These are phyloP conservation scores for Endoconidiophora polonica DNA, from an alignment of 2,329 filamentous ascomycete species.

Conservation along the genomic window DNA sequence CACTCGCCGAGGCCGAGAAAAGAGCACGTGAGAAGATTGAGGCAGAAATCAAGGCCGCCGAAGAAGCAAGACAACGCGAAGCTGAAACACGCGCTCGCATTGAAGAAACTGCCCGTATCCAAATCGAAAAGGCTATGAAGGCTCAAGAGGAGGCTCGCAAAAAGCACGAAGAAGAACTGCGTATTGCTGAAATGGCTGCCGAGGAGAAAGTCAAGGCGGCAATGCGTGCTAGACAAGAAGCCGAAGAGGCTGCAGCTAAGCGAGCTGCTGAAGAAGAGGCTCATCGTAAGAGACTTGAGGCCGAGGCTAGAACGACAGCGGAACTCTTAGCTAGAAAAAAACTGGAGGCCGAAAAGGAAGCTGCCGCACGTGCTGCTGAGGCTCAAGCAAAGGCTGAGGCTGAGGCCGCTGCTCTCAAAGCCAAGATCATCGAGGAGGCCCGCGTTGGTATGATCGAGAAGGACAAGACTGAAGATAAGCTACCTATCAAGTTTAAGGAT, in stretches of 20 bases:
- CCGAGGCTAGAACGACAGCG: conserved; percentile 20
- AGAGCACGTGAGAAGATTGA: conserved; percentile 21
- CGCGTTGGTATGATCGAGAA: conserved; percentile 32
- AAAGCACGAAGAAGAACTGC: conserved; percentile 15
- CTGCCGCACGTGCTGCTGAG: conserved; percentile 22
- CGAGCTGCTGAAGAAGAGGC: conserved; percentile 14
- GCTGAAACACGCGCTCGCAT: conserved; percentile 15
- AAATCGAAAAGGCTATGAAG: conserved; percentile 14
- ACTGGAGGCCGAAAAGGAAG: conserved; percentile 20
- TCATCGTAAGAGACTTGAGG: conserved; percentile 16
- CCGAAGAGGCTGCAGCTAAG: conserved; percentile 19
- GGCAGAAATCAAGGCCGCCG: conserved; percentile 18
- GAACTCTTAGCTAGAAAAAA: conserved; percentile 25
- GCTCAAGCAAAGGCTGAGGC: conserved; percentile 31
- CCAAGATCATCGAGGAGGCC: conserved; percentile 39
- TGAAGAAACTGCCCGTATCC: conserved; percentile 17
- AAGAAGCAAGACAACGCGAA: conserved; percentile 17
- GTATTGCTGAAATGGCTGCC: conserved; percentile 5
- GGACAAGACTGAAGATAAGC: conserved; percentile 38
- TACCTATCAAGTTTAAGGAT: conserved; percentile 79
- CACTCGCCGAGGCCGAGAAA: conserved; percentile 23
- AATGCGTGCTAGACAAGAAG: conserved; percentile 22
- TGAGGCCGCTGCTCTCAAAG: conserved; percentile 34
- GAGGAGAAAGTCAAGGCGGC: conserved; percentile 18
- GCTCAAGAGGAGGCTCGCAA: conserved; percentile 17